Evolutionary conservation across 2,329 filamentous ascomycete genomes (phyloP).

Genomic region (Sporothrix variecibatus): DNA sequence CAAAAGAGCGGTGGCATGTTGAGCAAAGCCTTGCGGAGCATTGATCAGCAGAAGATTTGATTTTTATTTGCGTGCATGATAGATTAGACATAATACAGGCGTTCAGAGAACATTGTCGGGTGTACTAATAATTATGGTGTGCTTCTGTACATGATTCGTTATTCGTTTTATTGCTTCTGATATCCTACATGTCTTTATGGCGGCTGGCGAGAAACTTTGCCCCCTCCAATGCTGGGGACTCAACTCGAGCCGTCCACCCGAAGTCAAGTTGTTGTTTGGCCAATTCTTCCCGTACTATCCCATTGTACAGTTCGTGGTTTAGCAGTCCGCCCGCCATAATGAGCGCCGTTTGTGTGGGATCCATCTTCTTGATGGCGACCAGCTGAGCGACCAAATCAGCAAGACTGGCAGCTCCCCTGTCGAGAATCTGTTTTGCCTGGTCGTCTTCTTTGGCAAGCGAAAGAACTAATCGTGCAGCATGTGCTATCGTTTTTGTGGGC

Average conservation of each 20-base stretch:
- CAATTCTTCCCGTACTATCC: conserved; percentile 15
- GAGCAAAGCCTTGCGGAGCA: conserved; percentile 8
- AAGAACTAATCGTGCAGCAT: conserved; percentile 15
- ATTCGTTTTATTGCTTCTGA: neutral
- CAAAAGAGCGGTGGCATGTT: conserved; percentile 21
- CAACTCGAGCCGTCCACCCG: neutral
- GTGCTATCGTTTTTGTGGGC: conserved; percentile 6
- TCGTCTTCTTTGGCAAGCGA: neutral
- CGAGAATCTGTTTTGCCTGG: conserved; percentile 16
- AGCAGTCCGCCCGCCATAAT: conserved; percentile 22
- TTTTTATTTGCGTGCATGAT: neutral
- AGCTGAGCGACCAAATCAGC: conserved; percentile 21
- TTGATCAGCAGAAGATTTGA: conserved; percentile 6
- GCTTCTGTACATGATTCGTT: neutral
- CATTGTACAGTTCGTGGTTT: neutral
- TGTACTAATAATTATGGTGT: neutral
- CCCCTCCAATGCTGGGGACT: conserved; percentile 18
- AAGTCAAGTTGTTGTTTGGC: neutral
- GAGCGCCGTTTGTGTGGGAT: conserved; percentile 18
- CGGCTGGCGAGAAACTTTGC: conserved; percentile 1
- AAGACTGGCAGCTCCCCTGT: neutral
- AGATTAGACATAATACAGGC: neutral
- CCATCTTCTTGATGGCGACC: neutral
- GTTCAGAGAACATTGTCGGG: neutral
- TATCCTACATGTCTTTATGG: neutral